Percentiles rank a stretch among this genome's conserved stretches.
phyloP scores from a whole-genome alignment of 305 asterid species.

The Petunia hybrid region DNA sequence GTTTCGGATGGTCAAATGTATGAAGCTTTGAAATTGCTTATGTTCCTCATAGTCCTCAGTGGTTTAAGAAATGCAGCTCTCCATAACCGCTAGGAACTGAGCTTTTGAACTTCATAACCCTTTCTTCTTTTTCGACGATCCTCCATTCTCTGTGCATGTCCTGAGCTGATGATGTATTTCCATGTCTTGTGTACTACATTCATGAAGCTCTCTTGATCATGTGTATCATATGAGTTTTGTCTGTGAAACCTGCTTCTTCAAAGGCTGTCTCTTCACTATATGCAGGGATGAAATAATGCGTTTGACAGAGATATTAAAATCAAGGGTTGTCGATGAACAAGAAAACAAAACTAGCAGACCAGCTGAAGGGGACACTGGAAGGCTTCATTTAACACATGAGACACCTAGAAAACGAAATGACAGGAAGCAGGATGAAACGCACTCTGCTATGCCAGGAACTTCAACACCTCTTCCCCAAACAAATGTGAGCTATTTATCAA shows the following conservation, averaged over 20 bases:
- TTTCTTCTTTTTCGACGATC: not conserved
- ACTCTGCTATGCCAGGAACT: slow-evolving; percentile 47
- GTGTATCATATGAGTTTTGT: not conserved
- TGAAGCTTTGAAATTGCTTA: slow-evolving; percentile 1
- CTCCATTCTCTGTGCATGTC: not conserved
- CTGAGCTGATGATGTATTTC: not conserved
- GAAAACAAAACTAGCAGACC: slow-evolving; percentile 46
- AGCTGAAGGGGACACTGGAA: slow-evolving; percentile 49
- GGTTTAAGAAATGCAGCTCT: slow-evolving; percentile 6
- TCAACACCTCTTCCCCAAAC: slow-evolving; percentile 46
- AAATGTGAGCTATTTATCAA: slow-evolving; percentile 53
- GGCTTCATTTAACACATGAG: slow-evolving; percentile 50
- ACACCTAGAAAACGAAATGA: slow-evolving; percentile 48
- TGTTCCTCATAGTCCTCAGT: not conserved
- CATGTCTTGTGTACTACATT: not conserved
- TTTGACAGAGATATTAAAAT: slow-evolving; percentile 70
- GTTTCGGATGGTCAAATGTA: slow-evolving; percentile 2
- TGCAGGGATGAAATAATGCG: slow-evolving; percentile 80
- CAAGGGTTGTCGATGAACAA: slow-evolving; percentile 52
- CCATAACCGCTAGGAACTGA: not conserved
- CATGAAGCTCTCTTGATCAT: slow-evolving; percentile 4
- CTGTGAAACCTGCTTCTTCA: slow-evolving; percentile 25
- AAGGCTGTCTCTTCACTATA: slow-evolving; percentile 31
- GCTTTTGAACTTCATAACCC: slow-evolving; percentile 5
- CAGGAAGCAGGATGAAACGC: slow-evolving; percentile 46